Evolutionary conservation across 306 rosid genomes (phyloP).

Genomic region (Elaeagnus macrophylla): DNA sequence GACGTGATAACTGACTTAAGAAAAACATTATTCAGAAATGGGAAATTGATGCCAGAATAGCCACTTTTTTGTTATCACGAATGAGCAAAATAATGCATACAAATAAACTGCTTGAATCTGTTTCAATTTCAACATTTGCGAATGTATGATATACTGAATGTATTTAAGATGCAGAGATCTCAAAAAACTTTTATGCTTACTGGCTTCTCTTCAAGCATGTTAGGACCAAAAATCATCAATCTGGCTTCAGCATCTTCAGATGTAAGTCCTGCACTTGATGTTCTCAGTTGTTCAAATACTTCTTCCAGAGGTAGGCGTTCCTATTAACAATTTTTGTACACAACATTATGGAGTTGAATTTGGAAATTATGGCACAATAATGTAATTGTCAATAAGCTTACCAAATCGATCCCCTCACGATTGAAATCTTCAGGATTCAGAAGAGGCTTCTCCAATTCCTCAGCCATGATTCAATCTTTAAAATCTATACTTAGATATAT

Average conservation of each 20-base stretch:
- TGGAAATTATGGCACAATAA: constrained; percentile 12
- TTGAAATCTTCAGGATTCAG: constrained; percentile 66
- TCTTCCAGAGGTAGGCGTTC: constrained; percentile 69
- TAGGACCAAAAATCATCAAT: constrained; percentile 54
- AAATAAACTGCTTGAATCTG: not conserved
- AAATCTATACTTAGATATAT: constrained; percentile 8
- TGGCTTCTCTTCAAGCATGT: constrained; percentile 71
- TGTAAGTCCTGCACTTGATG: constrained; percentile 62
- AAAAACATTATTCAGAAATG: not conserved
- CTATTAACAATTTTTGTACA: constrained; percentile 22
- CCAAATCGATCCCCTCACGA: constrained; percentile 74
- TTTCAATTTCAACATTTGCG: not conserved
- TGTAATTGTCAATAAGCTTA: constrained; percentile 17
- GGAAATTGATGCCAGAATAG: not conserved
- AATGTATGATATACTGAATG: too few species aligned
- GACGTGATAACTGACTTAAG: constrained; percentile 5
- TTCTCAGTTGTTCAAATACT: constrained; percentile 65
- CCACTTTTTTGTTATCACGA: not conserved
- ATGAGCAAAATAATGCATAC: not conserved
- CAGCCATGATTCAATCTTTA: constrained; percentile 42
- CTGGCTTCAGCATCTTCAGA: constrained; percentile 72
- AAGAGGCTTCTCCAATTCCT: constrained; percentile 66
- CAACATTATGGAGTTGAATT: constrained; percentile 10
- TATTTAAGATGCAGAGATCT: not conserved
- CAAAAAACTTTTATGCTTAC: constrained; percentile 24